phyloP scores from a whole-genome alignment of 2,329 filamentous ascomycete genomes.

The Alternaria brassicicola region DNA sequence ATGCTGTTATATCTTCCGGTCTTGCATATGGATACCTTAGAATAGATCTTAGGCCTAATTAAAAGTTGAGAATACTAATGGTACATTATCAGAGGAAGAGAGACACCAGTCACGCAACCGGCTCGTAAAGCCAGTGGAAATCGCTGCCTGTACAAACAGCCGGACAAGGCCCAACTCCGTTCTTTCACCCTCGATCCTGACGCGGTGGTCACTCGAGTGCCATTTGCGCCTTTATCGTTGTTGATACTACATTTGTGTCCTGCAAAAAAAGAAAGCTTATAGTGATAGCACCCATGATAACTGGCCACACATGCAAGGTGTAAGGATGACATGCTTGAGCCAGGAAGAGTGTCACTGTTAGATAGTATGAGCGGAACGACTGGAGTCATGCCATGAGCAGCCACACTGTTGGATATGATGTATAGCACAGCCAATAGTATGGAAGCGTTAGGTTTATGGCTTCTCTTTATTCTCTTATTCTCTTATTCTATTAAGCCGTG shows the following conservation, averaged over 20 bases:
- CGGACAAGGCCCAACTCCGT: background rate
- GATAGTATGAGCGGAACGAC: background rate
- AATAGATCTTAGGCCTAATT: too few relatives aligned
- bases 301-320: background rate
- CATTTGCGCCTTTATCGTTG: too few relatives aligned
- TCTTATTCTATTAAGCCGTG: background rate
- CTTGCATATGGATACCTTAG: background rate
- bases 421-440: background rate
- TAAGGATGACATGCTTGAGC: too few relatives aligned
- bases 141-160: background rate
- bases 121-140: background rate
- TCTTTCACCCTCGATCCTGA: background rate
- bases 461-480: background rate
- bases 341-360: background rate
- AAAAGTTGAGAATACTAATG: too few relatives aligned
- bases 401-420: background rate
- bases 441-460: background rate
- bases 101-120: background rate
- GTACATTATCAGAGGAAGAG: background rate
- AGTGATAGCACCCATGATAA: background rate
- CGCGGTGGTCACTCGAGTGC: background rate
- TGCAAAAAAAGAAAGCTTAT: too few relatives aligned
- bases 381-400: background rate
- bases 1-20: background rate
- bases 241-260: background rate